phyloP scores from a whole-genome alignment of 768 basidiomycete genomes.

The Serpula lacrymans region DNA sequence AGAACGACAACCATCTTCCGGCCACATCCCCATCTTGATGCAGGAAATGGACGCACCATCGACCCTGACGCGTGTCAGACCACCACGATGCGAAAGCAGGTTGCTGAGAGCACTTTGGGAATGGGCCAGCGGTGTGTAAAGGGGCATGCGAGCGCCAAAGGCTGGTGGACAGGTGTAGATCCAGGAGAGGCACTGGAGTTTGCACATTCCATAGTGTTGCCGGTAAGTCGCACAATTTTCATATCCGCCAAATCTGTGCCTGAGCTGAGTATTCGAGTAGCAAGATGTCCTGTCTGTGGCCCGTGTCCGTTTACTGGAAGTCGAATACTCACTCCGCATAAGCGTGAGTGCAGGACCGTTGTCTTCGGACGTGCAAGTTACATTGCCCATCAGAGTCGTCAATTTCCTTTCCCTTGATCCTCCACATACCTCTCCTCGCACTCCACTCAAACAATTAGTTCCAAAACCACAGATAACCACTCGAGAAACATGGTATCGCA shows the following conservation, averaged over 20 bases:
- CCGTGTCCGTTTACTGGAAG: constrained; percentile 69
- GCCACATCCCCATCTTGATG: constrained; percentile 41
- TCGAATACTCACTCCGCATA: constrained; percentile 69
- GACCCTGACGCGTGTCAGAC: constrained; percentile 66
- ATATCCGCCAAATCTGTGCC: constrained; percentile 3
- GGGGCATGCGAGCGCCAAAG: constrained; percentile 75
- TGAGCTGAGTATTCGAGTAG: constrained; percentile 34
- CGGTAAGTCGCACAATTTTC: constrained; percentile 48
- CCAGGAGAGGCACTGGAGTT: constrained; percentile 61
- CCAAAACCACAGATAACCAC: constrained; percentile 19
- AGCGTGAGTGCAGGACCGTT: constrained; percentile 57
- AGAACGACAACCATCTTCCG: constrained; percentile 67
- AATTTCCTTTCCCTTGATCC: constrained; percentile 88
- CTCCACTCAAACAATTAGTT: constrained; percentile 15
- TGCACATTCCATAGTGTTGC: constrained; percentile 65
- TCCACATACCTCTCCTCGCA: constrained; percentile 44
- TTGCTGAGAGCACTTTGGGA: constrained; percentile 64
- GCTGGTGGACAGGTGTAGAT: constrained; percentile 86
- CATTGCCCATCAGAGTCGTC: constrained; percentile 72
- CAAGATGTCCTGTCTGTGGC: constrained; percentile 65
- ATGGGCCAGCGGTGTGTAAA: constrained; percentile 59
- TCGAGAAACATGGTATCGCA: constrained; percentile 28
- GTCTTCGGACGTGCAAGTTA: constrained; percentile 62
- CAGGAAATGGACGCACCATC: constrained; percentile 14
- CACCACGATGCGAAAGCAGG: constrained; percentile 54